These are phyloP conservation scores for Rubus parviflorus DNA, from an alignment of 306 rosid species.

Conservation along the genomic window DNA sequence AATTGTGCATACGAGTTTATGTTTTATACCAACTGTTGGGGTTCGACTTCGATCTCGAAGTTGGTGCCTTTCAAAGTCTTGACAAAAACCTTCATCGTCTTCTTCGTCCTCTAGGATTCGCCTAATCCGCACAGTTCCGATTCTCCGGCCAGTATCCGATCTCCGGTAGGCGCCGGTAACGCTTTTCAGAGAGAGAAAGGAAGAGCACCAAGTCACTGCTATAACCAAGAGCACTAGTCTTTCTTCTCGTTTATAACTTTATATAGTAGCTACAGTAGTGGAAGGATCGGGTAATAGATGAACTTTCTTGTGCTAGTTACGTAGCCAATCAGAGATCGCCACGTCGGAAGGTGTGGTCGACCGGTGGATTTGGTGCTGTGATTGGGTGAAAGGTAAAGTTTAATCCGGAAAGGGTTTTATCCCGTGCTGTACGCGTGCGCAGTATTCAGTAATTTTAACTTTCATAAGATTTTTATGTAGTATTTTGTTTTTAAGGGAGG, in stretches of 20 bases:
- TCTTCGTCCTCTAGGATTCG: constrained; percentile 29
- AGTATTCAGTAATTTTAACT: too few species aligned
- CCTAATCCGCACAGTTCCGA: constrained; percentile 11
- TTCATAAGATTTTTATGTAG: too few species aligned
- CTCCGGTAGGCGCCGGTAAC: constrained; percentile 28
- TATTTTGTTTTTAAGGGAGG: too few species aligned
- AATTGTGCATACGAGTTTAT: neutral
- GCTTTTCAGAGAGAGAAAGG: neutral
- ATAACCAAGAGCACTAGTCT: neutral
- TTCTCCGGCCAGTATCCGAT: constrained; percentile 18
- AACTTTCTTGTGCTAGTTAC: neutral
- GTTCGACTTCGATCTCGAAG: constrained; percentile 63
- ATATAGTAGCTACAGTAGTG: neutral
- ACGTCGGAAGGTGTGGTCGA: neutral
- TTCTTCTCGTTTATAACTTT: neutral
- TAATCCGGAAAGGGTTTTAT: neutral
- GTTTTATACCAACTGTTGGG: constrained; percentile 40
- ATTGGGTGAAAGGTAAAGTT: neutral
- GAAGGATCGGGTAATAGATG: neutral
- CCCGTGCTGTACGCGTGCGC: neutral
- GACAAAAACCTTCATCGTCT: constrained; percentile 67
- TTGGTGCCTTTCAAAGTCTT: constrained; percentile 73
- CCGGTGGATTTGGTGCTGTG: neutral
- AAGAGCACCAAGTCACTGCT: constrained; percentile 18
- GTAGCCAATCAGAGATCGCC: neutral